These are phyloP conservation scores for Cyanidium caldarium DNA, from an alignment of 23 red algal species.

Conservation along the genomic window DNA sequence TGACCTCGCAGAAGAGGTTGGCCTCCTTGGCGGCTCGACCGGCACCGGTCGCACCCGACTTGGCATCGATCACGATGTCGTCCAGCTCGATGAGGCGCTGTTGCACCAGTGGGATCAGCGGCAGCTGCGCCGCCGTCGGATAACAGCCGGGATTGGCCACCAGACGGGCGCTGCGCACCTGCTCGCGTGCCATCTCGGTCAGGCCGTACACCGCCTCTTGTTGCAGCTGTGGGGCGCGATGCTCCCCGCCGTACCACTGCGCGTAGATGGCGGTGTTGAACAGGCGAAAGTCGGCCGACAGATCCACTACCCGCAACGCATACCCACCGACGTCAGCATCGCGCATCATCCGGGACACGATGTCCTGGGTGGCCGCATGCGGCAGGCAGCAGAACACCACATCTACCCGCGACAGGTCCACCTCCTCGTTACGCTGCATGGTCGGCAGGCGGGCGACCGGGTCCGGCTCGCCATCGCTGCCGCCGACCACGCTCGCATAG, in stretches of 20 bases:
- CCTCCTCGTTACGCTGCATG: constrained; percentile 15
- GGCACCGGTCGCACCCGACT: constrained; percentile 85
- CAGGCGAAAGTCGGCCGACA: constrained; percentile 85
- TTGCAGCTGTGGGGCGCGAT: constrained; percentile 49
- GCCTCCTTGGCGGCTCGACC: constrained; percentile 62
- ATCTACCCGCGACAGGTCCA: constrained; percentile 15
- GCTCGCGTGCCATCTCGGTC: constrained; percentile 46
- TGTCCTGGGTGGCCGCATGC: constrained; percentile 75
- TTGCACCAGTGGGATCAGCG: constrained; percentile 62
- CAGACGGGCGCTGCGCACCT: constrained; percentile 47
- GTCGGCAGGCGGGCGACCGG: constrained; percentile 15
- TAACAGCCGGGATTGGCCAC: constrained; percentile 99
- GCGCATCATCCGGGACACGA: constrained; percentile 37
- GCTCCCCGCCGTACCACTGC: constrained; percentile 77
- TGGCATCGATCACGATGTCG: constrained; percentile 97
- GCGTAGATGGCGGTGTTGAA: constrained; percentile 35
- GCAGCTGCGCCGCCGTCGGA: constrained; percentile 85
- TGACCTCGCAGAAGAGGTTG: constrained; percentile 79
- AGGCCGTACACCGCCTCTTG: constrained; percentile 90
- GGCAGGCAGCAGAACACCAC: constrained; percentile 91
- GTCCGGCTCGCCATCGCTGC: background rate
- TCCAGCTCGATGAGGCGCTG: constrained; percentile 29
- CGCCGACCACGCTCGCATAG: constrained; percentile 22
- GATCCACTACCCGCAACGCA: constrained; percentile 40
- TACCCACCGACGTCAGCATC: background rate